Conservation (phyloP, 2,329 filamentous ascomycete species). For the Microsporum audouinii region DNA sequence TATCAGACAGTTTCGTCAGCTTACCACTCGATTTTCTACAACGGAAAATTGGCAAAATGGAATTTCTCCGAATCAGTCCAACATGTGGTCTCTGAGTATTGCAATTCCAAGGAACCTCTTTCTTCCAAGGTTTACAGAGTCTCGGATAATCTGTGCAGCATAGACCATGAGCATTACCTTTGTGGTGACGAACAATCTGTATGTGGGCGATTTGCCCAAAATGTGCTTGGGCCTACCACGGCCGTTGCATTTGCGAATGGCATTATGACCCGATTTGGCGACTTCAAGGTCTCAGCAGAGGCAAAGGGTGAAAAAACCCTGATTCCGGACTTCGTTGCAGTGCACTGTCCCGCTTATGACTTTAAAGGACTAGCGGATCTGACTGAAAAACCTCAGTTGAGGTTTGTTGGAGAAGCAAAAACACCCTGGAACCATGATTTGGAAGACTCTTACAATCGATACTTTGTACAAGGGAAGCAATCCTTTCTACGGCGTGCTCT, state of each 20-base stretch:
- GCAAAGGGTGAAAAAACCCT: neutral
- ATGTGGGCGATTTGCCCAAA: conserved; percentile 10
- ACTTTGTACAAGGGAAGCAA: neutral
- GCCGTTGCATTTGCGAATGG: conserved; percentile 5
- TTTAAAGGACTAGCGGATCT: neutral
- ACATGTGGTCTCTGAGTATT: neutral
- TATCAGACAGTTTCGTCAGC: neutral
- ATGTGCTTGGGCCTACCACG: conserved; percentile 6
- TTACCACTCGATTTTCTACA: neutral
- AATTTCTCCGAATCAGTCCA: neutral
- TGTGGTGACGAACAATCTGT: conserved; percentile 12
- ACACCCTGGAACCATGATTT: conserved; percentile 12
- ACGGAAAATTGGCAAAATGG: neutral
- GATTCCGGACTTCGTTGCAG: conserved; percentile 8
- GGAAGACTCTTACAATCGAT: neutral
- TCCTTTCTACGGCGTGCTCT: neutral
- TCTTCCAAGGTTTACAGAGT: neutral
- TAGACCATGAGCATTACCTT: conserved; percentile 5
- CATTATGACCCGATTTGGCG: conserved; percentile 7
- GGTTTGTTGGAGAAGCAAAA: conserved; percentile 11
- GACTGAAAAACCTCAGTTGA: neutral
- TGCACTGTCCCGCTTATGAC: neutral
- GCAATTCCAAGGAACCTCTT: neutral
- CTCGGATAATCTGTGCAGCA: neutral
- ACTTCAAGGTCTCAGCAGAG: conserved; percentile 8